phyloP scores from a whole-genome alignment of 176 grass and related monocot species.

The Guadua angustifolia region DNA sequence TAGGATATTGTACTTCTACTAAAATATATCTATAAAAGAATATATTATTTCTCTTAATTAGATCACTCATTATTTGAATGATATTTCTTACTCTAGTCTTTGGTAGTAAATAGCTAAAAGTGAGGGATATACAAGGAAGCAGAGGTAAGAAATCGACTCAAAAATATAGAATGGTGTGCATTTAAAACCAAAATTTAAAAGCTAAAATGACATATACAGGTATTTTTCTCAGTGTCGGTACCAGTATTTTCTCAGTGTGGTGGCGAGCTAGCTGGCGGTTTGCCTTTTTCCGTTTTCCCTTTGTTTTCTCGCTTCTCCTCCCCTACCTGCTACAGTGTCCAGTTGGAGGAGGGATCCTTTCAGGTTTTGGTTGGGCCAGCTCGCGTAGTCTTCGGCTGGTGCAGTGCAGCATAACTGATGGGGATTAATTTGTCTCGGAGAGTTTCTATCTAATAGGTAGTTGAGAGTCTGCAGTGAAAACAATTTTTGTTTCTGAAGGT shows the following conservation, averaged over 20 bases:
- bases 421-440: constrained; percentile 10
- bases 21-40: too few species aligned
- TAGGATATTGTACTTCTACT: too few species aligned
- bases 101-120: too few species aligned
- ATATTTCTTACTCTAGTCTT: too few species aligned
- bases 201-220: too few species aligned
- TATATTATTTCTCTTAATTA: too few species aligned
- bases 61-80: too few species aligned
- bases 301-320: not conserved
- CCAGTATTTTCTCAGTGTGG: not conserved
- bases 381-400: constrained; percentile 16
- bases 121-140: too few species aligned
- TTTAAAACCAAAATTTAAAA: too few species aligned
- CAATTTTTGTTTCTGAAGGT: not conserved
- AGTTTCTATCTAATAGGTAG: not conserved
- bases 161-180: too few species aligned
- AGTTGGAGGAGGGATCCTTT: constrained; percentile 36
- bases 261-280: not conserved
- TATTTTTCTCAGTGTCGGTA: too few species aligned
- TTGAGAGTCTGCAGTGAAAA: not conserved
- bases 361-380: constrained; percentile 17
- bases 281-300: not conserved
- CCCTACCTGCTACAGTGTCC: constrained; percentile 17
- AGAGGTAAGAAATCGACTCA: too few species aligned
- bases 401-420: not conserved